phyloP scores from a whole-genome alignment of 495 filamentous ascomycete species.

The Thermothielavioides terrestris region DNA sequence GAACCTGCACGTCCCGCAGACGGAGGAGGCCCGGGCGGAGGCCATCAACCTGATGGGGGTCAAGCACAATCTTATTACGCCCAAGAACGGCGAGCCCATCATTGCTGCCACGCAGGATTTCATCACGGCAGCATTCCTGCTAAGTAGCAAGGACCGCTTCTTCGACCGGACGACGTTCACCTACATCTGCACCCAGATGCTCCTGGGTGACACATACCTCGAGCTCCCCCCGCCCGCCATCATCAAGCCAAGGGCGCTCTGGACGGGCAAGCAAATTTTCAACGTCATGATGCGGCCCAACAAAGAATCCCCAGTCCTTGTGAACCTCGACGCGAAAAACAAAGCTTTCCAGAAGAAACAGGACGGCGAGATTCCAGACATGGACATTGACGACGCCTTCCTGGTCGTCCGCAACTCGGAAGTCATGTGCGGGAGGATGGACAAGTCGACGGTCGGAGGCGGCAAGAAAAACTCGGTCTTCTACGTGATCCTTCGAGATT shows the following conservation, averaged over 20 bases:
- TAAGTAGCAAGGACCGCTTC: conserved; percentile 90
- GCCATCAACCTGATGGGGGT: conserved; percentile 97
- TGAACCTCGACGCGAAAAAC: conserved; percentile 90
- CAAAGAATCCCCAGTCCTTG: conserved; percentile 62
- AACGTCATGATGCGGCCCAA: conserved; percentile 93
- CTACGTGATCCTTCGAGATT: conserved; percentile 92
- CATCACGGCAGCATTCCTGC: conserved; percentile 85
- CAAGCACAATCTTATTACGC: conserved; percentile 89
- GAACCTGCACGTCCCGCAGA: conserved; percentile 98
- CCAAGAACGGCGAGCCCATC: conserved; percentile 96
- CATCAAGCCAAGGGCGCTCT: conserved; percentile 75
- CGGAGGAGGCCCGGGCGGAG: conserved; percentile 90
- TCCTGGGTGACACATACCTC: conserved; percentile 67
- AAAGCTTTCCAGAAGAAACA: conserved; percentile 58
- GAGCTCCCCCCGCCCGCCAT: conserved; percentile 82
- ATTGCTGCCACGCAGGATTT: conserved; percentile 98
- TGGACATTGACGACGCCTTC: conserved; percentile 78
- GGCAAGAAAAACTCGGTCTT: conserved; percentile 98
- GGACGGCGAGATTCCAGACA: conserved; percentile 51
- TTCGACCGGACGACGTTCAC: conserved; percentile 78
- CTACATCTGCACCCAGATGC: conserved; percentile 90
- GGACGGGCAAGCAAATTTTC: conserved; percentile 98
- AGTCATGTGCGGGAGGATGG: conserved; percentile 97
- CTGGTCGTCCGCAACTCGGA: conserved; percentile 92
- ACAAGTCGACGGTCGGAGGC: conserved; percentile 88